A percentile compares a stretch with the other conserved stretches of the same genome.
These are phyloP conservation scores for Quercus lobata DNA, from an alignment of 331 rosid genomes.

Conservation along the genomic window DNA sequence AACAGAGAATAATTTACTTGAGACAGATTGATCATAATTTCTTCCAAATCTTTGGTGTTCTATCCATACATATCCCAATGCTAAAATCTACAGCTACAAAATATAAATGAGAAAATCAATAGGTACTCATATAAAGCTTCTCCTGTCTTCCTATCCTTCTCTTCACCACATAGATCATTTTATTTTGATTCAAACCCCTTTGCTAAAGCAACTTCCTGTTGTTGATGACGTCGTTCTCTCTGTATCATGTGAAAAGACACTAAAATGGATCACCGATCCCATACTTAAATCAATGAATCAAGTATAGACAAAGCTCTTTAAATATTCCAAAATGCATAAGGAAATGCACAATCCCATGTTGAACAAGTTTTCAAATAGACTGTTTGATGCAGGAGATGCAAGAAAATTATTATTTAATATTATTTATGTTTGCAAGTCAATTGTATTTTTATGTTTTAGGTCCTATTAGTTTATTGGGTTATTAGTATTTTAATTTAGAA, in stretches of 20 bases:
- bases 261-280: not conserved
- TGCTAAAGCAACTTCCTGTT: constrained; percentile 26
- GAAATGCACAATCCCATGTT: not conserved
- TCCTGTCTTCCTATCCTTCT: not conserved
- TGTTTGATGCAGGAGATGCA: too few species aligned
- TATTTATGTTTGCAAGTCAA: too few species aligned
- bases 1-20: not conserved
- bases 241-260: constrained; percentile 11
- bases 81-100: not conserved
- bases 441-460: too few species aligned
- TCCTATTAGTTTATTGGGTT: too few species aligned
- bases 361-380: too few species aligned
- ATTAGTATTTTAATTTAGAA: too few species aligned
- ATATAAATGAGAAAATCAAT: not conserved
- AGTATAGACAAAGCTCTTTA: not conserved
- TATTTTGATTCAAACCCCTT: constrained; percentile 6
- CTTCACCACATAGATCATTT: not conserved
- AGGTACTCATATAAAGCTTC: not conserved
- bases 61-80: too few species aligned
- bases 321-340: not conserved
- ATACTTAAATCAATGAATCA: not conserved
- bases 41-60: not conserved
- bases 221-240: constrained; percentile 33
- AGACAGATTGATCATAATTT: not conserved
- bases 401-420: too few species aligned